phyloP scores from a whole-genome alignment of 306 rosid species.

The Citrullus amarus region DNA sequence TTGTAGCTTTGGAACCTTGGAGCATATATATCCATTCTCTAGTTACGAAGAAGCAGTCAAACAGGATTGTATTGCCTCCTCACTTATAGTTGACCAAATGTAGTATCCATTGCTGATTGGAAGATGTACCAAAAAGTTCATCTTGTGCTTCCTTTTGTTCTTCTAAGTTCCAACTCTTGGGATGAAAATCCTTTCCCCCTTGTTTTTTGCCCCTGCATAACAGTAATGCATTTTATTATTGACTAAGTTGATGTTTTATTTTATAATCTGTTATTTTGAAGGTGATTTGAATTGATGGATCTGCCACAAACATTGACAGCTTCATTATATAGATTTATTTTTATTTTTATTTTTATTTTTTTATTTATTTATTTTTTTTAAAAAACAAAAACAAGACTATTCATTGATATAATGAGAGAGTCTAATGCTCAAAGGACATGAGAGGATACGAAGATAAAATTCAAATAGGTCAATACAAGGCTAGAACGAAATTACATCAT shows the following conservation, averaged over 20 bases:
- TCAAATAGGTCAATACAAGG: too few relatives aligned
- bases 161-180: background rate
- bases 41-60: background rate
- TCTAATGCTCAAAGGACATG: too few relatives aligned
- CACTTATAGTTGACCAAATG: background rate
- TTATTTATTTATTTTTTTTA: too few relatives aligned
- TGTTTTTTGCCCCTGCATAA: background rate
- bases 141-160: background rate
- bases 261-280: background rate
- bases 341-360: too few relatives aligned
- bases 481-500: too few relatives aligned
- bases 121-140: background rate
- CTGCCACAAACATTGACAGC: background rate
- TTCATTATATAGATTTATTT: background rate
- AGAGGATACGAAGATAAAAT: too few relatives aligned
- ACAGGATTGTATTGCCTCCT: background rate
- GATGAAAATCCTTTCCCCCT: background rate
- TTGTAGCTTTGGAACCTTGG: background rate
- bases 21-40: background rate
- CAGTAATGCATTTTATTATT: background rate
- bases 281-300: background rate
- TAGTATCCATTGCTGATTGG: background rate
- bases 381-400: too few relatives aligned
- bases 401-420: too few relatives aligned
- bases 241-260: background rate